phyloP scores from a whole-genome alignment of 257 asterid species.

The Ilex aquifolium region DNA sequence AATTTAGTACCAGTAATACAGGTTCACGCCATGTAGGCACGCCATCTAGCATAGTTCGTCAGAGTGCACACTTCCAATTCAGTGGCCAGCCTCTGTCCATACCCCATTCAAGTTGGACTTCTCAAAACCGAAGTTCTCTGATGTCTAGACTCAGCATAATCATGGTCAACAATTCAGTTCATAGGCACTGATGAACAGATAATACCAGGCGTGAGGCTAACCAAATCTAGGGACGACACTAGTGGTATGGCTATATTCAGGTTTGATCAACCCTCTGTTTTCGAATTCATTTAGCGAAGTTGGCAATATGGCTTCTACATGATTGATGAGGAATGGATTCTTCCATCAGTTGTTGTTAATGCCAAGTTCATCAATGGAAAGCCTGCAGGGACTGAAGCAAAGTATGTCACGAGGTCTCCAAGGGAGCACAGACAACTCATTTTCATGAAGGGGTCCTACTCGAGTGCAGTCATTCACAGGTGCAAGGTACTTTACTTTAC shows the following conservation, averaged over 20 bases:
- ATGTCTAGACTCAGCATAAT: conserved; percentile 27
- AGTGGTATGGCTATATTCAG: conserved; percentile 87
- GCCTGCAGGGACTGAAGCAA: conserved; percentile 93
- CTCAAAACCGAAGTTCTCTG: conserved; percentile 14
- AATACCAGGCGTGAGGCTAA: conserved; percentile 81
- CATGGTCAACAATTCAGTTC: conserved; percentile 86
- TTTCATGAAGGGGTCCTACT: no score
- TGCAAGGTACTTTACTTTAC: no score
- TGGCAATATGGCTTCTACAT: conserved; percentile 73
- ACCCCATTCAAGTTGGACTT: conserved; percentile 25
- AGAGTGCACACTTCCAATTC: conserved; percentile 51
- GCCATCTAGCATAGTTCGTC: conserved; percentile 29
- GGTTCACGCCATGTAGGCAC: no score
- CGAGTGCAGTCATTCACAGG: no score
- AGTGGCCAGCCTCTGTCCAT: conserved; percentile 41
- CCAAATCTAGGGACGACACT: conserved; percentile 81
- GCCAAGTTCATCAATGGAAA: conserved; percentile 88
- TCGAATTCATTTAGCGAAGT: conserved; percentile 82
- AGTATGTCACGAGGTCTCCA: conserved; percentile 73
- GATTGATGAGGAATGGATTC: conserved; percentile 89
- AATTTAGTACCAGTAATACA: no score
- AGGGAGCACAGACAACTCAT: conserved; percentile 22
- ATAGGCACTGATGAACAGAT: conserved; percentile 89
- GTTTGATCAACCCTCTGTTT: conserved; percentile 80
- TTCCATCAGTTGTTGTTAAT: conserved; percentile 81